Percentiles rank a stretch among this genome's conserved stretches.
phyloP scores from a whole-genome alignment of 768 basidiomycete genomes.

The Suillus hirtellus region DNA sequence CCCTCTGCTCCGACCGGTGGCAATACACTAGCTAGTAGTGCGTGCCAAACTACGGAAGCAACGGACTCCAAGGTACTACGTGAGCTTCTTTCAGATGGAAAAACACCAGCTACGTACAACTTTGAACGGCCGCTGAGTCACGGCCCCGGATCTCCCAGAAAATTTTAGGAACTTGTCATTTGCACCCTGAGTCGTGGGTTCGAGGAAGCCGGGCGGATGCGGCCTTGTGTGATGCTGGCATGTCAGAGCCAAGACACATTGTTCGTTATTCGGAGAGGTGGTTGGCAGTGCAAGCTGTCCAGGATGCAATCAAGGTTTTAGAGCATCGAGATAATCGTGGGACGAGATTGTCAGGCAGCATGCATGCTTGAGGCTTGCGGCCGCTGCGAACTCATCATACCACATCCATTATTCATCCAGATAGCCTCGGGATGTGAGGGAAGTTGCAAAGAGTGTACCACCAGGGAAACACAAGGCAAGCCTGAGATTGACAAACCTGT shows the following conservation, averaged over 20 bases:
- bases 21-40: too few relatives aligned
- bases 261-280: conserved; percentile 75
- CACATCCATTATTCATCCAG: conserved; percentile 44
- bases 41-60: too few relatives aligned
- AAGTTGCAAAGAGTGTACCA: conserved; percentile 39
- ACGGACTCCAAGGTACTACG: too few relatives aligned
- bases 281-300: conserved; percentile 39
- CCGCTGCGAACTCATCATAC: conserved; percentile 80
- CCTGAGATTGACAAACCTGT: neutral
- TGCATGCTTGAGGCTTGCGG: conserved; percentile 63
- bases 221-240: conserved; percentile 76
- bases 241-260: conserved; percentile 81
- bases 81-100: too few relatives aligned
- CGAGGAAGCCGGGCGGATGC: conserved; percentile 48
- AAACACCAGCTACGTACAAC: neutral
- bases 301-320: conserved; percentile 5
- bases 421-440: conserved; percentile 63
- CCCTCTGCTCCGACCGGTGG: too few relatives aligned
- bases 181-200: conserved; percentile 55
- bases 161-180: conserved; percentile 67
- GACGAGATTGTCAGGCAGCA: conserved; percentile 81
- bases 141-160: conserved; percentile 44
- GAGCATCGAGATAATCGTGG: conserved; percentile 40
- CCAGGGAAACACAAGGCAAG: conserved; percentile 26
- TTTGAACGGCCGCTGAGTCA: conserved; percentile 21